Conservation (phyloP, 495 filamentous ascomycete species). For the Aspergillus bridgeri region DNA sequence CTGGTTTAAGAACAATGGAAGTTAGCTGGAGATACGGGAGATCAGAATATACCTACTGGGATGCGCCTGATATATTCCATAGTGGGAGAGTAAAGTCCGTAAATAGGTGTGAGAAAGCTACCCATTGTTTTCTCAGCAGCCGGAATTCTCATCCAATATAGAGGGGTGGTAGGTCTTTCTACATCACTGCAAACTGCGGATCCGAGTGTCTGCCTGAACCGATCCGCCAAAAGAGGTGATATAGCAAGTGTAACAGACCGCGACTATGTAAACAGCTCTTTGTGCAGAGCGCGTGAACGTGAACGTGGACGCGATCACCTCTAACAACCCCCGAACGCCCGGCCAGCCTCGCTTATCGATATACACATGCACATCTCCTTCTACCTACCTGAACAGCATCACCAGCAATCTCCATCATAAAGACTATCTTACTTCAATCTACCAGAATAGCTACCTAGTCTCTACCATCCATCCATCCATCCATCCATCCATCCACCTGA, state of each 20-base stretch:
- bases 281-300: too few species aligned
- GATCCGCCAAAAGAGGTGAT: neutral
- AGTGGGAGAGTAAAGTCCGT: too few species aligned
- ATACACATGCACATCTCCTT: neutral
- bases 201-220: neutral
- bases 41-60: neutral
- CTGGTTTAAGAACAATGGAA: neutral
- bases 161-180: neutral
- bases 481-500: too few species aligned
- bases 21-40: neutral
- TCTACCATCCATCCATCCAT: neutral
- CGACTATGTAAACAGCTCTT: too few species aligned
- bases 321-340: neutral
- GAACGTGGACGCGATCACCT: too few species aligned
- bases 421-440: neutral
- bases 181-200: neutral
- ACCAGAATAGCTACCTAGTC: neutral
- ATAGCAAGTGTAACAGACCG: too few species aligned
- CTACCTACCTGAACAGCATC: neutral
- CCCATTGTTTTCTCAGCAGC: too few species aligned
- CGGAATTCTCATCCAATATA: too few species aligned
- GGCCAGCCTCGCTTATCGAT: neutral
- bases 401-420: neutral
- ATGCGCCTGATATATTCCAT: neutral
- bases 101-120: too few species aligned